These are phyloP conservation scores for Aspergillus hancockii DNA, from an alignment of 495 filamentous ascomycete species.

Conservation along the genomic window DNA sequence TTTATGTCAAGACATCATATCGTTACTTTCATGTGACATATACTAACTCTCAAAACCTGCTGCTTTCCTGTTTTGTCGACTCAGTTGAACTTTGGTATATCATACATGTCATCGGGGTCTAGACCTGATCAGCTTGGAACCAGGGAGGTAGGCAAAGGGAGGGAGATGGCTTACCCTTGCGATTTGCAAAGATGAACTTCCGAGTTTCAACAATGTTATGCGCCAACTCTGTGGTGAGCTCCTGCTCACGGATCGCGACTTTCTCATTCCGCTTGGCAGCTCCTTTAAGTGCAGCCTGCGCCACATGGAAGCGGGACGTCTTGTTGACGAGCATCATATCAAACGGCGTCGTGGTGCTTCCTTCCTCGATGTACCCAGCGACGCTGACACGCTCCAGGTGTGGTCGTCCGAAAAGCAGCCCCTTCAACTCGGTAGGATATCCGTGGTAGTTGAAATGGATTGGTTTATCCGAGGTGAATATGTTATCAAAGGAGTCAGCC, in stretches of 20 bases:
- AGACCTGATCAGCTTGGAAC: background rate
- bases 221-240: slow-evolving; percentile 48
- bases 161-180: slow-evolving; percentile 42
- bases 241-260: slow-evolving; percentile 48
- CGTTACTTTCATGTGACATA: background rate
- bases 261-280: slow-evolving; percentile 51
- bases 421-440: slow-evolving; percentile 62
- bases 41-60: background rate
- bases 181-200: slow-evolving; percentile 56
- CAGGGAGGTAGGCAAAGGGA: slow-evolving; percentile 6
- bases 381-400: slow-evolving; percentile 54
- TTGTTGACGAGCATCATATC: slow-evolving; percentile 73
- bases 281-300: slow-evolving; percentile 55
- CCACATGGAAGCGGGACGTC: slow-evolving; percentile 64
- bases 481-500: slow-evolving; percentile 51
- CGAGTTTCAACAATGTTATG: slow-evolving; percentile 51
- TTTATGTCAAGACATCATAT: background rate
- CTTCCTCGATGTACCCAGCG: slow-evolving; percentile 69
- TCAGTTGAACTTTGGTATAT: slow-evolving; percentile 39
- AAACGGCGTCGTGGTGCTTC: slow-evolving; percentile 71
- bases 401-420: slow-evolving; percentile 62
- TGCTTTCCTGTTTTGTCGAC: background rate
- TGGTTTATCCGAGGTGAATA: slow-evolving; percentile 62
- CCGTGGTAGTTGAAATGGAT: slow-evolving; percentile 76
- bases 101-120: slow-evolving; percentile 62